Evolutionary conservation across 1,284 basidiomycete genomes (phyloP).

Genomic region (Hemileia vastatrix): DNA sequence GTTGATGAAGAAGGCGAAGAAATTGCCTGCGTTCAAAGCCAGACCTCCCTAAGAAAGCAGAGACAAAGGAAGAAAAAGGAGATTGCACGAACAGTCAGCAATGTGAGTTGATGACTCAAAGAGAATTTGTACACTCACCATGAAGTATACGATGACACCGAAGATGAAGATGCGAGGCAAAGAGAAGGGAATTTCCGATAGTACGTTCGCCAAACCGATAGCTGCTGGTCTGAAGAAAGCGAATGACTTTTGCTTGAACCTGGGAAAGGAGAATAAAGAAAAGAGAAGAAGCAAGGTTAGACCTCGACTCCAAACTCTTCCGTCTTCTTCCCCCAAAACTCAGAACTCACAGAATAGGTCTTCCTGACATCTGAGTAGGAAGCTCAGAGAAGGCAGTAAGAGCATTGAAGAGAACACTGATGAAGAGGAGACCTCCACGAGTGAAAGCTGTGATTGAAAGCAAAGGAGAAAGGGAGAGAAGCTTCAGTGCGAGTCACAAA

Average conservation of each 20-base stretch:
- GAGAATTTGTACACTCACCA: constrained; percentile 3
- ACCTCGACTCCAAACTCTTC: constrained; percentile 47
- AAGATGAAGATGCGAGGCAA: constrained; percentile 49
- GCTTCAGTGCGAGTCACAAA: too few species aligned
- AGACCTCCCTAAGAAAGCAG: constrained; percentile 47
- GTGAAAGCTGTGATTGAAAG: too few species aligned
- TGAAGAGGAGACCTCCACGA: constrained; percentile 58
- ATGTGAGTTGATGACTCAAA: background rate
- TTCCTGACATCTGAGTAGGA: constrained; percentile 32
- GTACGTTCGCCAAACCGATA: constrained; percentile 55
- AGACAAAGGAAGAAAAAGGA: constrained; percentile 15
- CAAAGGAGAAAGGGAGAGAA: too few species aligned
- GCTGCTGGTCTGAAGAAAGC: constrained; percentile 70
- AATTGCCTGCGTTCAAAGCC: constrained; percentile 46
- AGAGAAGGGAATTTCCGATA: constrained; percentile 49
- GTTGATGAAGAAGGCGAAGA: constrained; percentile 47
- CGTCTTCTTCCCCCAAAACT: constrained; percentile 58
- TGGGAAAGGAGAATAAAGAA: too few species aligned
- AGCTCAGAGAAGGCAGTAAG: constrained; percentile 57
- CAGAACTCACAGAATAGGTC: constrained; percentile 31
- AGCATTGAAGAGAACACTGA: constrained; percentile 60
- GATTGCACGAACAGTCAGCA: constrained; percentile 23
- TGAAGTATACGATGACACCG: constrained; percentile 47
- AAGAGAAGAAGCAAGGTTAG: too few species aligned
- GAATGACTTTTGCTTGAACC: constrained; percentile 58